Base-by-base conservation (phyloP, 768 basidiomycete species). In the Termitomyces sp. region DNA sequence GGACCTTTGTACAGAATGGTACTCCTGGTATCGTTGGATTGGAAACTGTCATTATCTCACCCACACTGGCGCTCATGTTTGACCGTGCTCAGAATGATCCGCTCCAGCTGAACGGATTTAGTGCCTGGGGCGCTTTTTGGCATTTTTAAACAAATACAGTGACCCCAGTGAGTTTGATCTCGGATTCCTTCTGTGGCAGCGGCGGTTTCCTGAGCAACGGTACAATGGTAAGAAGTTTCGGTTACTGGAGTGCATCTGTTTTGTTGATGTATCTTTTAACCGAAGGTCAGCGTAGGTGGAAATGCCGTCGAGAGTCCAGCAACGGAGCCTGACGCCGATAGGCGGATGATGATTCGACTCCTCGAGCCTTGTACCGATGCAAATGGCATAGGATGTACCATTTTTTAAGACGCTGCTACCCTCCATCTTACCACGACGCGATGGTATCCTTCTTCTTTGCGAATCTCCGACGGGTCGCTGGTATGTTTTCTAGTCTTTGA, bases 381-480 rank as follows among this genome's bases (percentile, higher is more conserved):
- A n/a, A 56, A 52, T 11, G 62, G 62, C 16, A 59, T 56, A 9
- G 66, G 67, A 14, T 77, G 76, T 48, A 70, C 68, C 5, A 52
- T 78, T 2, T 68, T 73, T 25, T 76, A 78, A 44, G 69, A 74
- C 46, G 72, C 71, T 17, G 65, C 55, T 9, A 68, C 56, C 0
- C 59, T 74, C 11, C 73, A 73, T 43, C 66, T 78, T 42, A 70
- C 69, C 11, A 70, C 71, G 35, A 67, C 67, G 0, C 62, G 76
- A 23, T 78, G 76, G 76, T 77, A 78, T 46, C 67, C 76, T 4
- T 72, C 75, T 14, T 69, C 74, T 37, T 60, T 73, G 10, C 65
- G 72, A 35, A 64, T 70, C 9, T 69, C 68, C 14, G 68, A 72
- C 50, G 70, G 71, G 3, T 72, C 68, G 27, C 50, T 70, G 50